A percentile compares a stretch with the other conserved stretches of the same genome.
phyloP scores from a whole-genome alignment of 345 rosid genomes.

The Passiflora organensis region DNA sequence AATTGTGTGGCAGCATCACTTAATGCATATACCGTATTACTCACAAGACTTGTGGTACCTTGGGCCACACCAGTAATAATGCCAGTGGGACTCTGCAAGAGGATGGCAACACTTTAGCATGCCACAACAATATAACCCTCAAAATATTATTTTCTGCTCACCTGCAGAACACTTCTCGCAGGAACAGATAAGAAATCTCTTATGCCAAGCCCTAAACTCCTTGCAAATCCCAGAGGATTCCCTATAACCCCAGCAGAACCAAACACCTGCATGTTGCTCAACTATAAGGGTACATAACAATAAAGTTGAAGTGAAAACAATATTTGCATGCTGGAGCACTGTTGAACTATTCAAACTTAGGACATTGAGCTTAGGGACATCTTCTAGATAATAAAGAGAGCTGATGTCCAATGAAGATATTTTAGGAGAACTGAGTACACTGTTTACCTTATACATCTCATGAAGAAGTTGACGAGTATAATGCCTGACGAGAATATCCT shows the following conservation, averaged over 20 bases:
- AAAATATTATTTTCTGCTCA: conserved; percentile 15
- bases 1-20: conserved; percentile 97
- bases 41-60: conserved; percentile 87
- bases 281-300: background rate
- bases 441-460: conserved; percentile 91
- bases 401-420: background rate
- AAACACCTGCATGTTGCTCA: conserved; percentile 54
- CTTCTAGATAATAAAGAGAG: background rate
- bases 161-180: conserved; percentile 68
- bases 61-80: conserved; percentile 86
- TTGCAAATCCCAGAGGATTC: conserved; percentile 92
- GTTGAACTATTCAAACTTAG: background rate
- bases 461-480: conserved; percentile 81
- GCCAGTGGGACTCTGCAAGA: conserved; percentile 79
- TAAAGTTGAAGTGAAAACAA: background rate
- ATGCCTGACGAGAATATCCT: conserved; percentile 79
- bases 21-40: conserved; percentile 84
- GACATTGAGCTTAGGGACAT: background rate
- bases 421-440: conserved; percentile 1
- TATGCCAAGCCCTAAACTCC: conserved; percentile 84
- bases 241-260: conserved; percentile 99
- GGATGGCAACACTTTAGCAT: too few species aligned
- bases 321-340: too few species aligned
- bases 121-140: conserved; percentile 7
- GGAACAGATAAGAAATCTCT: conserved; percentile 91